phyloP scores from a whole-genome alignment of 805 yeast species.

The Metschnikowia arizonensis region DNA sequence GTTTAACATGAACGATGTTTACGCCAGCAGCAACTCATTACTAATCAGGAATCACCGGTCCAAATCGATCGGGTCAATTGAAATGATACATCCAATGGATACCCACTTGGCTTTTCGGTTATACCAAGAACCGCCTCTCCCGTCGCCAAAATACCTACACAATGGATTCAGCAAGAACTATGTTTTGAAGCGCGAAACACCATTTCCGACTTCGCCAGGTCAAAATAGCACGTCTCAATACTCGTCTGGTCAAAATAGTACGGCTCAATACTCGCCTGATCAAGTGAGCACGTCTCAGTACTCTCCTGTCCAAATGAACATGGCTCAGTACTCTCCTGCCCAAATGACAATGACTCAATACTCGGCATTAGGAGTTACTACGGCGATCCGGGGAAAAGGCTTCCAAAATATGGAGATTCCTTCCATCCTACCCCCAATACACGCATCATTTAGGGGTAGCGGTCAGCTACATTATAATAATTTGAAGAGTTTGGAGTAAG shows the following conservation, averaged over 20 bases:
- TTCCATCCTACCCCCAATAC: conserved; percentile 2
- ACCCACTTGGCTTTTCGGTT: neutral
- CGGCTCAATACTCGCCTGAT: neutral
- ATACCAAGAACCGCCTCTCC: neutral
- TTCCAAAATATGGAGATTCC: neutral
- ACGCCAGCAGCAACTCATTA: conserved; percentile 10
- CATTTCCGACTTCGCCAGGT: neutral
- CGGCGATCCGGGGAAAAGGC: neutral
- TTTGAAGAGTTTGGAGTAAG: neutral
- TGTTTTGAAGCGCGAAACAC: neutral
- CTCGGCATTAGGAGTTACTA: neutral
- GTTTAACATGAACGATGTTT: conserved; percentile 4
- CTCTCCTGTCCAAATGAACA: neutral
- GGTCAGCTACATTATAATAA: neutral
- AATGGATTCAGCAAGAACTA: neutral
- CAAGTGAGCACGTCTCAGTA: neutral
- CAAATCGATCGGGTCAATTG: conserved; percentile 9
- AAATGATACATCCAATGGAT: neutral
- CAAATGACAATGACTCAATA: neutral
- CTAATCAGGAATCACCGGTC: conserved; percentile 8
- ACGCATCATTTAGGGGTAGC: neutral
- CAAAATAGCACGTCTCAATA: neutral
- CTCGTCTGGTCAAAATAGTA: neutral
- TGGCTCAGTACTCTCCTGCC: neutral
- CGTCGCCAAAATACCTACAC: neutral